These are phyloP conservation scores for Cordyceps tenuipes DNA, from an alignment of 2,329 filamentous ascomycete species.

Conservation along the genomic window DNA sequence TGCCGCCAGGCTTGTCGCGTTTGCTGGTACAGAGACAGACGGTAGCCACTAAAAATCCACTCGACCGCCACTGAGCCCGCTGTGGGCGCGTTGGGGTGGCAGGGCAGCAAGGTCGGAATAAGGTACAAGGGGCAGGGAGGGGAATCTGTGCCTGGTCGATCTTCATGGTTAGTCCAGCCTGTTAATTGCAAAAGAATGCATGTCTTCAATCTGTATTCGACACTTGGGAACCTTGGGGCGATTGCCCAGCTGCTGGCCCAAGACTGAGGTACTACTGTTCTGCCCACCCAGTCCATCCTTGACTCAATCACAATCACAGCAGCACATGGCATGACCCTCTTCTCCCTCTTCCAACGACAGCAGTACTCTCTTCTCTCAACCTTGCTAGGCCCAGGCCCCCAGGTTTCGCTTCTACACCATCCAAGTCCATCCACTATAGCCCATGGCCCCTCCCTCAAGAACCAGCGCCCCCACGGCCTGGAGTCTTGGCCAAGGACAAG, in stretches of 20 bases:
- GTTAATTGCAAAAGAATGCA: too few species aligned
- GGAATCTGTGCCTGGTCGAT: neutral
- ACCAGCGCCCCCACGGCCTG: neutral
- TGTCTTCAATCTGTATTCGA: too few species aligned
- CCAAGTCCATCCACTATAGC: too few species aligned
- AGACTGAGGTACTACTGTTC: too few species aligned
- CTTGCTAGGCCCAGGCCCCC: neutral
- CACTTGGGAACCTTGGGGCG: too few species aligned
- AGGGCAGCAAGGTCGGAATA: too few species aligned
- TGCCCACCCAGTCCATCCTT: neutral
- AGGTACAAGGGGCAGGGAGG: too few species aligned
- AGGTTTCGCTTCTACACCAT: neutral
- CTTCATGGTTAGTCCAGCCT: neutral
- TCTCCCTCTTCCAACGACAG: neutral
- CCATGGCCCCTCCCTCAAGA: neutral
- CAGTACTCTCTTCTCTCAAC: neutral
- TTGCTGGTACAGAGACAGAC: neutral
- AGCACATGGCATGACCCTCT: neutral
- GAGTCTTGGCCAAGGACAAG: neutral
- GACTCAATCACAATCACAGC: neutral
- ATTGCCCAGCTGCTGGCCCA: too few species aligned
- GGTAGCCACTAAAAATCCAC: neutral
- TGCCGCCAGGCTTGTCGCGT: neutral
- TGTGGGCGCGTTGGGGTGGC: too few species aligned
- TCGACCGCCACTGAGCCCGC: neutral